These are phyloP conservation scores for Tuber borchii DNA, from an alignment of 495 filamentous ascomycete genomes.

Conservation along the genomic window DNA sequence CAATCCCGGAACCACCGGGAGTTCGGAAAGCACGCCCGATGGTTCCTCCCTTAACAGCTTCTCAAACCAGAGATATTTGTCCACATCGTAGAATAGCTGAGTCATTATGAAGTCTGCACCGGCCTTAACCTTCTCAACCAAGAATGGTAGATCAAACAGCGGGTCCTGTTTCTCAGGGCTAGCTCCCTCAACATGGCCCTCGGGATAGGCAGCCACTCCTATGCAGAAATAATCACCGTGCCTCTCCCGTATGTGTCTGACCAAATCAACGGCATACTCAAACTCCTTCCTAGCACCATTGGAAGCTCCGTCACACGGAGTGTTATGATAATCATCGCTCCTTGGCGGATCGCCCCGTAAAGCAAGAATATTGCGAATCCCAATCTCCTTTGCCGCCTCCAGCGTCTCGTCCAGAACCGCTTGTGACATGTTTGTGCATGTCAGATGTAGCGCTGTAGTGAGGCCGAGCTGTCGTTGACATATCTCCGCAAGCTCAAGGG, in stretches of 20 bases:
- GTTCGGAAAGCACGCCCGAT: conserved; percentile 77
- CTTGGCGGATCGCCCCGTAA: conserved; percentile 89
- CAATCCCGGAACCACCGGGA: conserved; percentile 86
- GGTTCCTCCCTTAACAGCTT: conserved; percentile 68
- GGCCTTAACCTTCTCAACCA: conserved; percentile 83
- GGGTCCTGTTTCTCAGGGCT: conserved; percentile 64
- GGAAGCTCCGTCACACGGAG: conserved; percentile 23
- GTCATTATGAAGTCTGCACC: conserved; percentile 99
- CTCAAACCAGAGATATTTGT: conserved; percentile 75
- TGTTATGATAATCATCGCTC: conserved; percentile 68
- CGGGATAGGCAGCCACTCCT: conserved; percentile 88
- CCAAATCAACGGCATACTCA: conserved; percentile 81
- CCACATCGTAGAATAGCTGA: conserved; percentile 90
- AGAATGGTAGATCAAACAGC: conserved; percentile 73
- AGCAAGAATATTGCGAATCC: conserved; percentile 89
- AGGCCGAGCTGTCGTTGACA: conserved; percentile 85
- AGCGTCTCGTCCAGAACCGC: conserved; percentile 78
- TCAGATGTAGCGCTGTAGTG: conserved; percentile 92
- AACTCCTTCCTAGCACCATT: conserved; percentile 62
- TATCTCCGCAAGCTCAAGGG: conserved; percentile 88
- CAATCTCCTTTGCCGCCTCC: conserved; percentile 85
- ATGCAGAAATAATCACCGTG: conserved; percentile 96
- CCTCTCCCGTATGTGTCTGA: conserved; percentile 74
- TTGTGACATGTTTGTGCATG: conserved; percentile 95
- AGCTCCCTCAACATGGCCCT: conserved; percentile 89